A percentile compares a stretch with the other conserved stretches of the same genome.
Evolutionary conservation across 2,329 filamentous ascomycete species (phyloP).

Genomic region (Epichloe amarillans): DNA sequence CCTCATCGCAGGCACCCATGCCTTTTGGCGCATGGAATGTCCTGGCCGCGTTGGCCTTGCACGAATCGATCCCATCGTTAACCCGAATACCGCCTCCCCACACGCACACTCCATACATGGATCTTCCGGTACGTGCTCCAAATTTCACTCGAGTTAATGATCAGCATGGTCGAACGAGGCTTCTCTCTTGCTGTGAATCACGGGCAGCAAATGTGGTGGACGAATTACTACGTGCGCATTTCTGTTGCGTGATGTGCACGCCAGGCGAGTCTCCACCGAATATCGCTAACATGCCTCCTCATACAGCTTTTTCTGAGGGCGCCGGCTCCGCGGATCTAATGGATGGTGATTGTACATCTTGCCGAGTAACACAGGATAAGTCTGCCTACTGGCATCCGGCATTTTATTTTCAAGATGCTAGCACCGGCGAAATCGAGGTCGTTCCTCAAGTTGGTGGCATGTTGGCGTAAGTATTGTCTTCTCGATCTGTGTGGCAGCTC

Average conservation of each 20-base stretch:
- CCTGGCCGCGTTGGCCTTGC: constrained; percentile 54
- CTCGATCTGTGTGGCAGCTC: not conserved
- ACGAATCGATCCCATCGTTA: constrained; percentile 65
- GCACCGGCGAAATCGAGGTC: constrained; percentile 51
- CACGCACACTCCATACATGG: constrained; percentile 70
- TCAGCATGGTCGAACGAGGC: not conserved
- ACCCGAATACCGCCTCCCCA: constrained; percentile 40
- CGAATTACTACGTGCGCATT: not conserved
- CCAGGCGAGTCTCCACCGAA: not conserved
- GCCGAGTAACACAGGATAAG: constrained; percentile 64
- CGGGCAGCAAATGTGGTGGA: not conserved
- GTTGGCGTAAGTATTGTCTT: constrained; percentile 53
- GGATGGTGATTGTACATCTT: constrained; percentile 61
- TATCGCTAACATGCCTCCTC: not conserved
- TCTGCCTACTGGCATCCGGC: constrained; percentile 81
- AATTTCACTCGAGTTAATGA: too few relatives aligned
- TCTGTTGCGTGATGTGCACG: not conserved
- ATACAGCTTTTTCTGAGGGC: constrained; percentile 49
- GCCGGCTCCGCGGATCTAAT: constrained; percentile 44
- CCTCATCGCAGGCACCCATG: constrained; percentile 33
- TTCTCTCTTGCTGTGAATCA: not conserved
- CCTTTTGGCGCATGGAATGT: constrained; percentile 83
- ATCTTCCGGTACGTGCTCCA: constrained; percentile 50
- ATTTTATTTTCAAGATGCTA: constrained; percentile 59
- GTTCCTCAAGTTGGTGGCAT: constrained; percentile 70